phyloP scores from a whole-genome alignment of 768 basidiomycete species.

The Kwoniella europaea region DNA sequence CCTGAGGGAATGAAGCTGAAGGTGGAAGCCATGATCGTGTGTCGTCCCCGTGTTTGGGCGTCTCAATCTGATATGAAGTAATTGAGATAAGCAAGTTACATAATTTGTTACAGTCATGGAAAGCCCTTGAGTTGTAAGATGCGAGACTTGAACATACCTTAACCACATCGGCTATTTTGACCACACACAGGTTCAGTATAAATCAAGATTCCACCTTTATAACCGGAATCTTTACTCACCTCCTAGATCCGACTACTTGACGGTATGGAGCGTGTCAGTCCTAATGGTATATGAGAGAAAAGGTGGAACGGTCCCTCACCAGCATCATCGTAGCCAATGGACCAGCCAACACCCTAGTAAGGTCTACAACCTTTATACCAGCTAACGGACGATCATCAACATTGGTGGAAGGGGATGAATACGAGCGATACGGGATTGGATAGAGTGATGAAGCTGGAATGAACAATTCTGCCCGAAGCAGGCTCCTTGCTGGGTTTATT shows the following conservation, averaged over 20 bases:
- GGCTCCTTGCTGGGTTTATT: no score
- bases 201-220: neutral
- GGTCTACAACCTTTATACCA: slow-evolving; percentile 81
- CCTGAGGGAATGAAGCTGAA: slow-evolving; percentile 53
- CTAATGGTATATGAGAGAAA: no score
- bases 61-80: slow-evolving; percentile 40
- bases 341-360: slow-evolving; percentile 89
- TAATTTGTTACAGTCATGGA: neutral
- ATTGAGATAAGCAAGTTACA: neutral
- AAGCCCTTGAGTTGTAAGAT: neutral
- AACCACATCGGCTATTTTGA: slow-evolving; percentile 74
- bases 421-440: neutral
- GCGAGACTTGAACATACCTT: slow-evolving; percentile 64
- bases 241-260: slow-evolving; percentile 47
- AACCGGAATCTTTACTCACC: slow-evolving; percentile 30
- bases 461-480: no score
- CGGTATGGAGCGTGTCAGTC: neutral
- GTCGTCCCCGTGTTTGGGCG: slow-evolving; percentile 73
- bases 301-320: slow-evolving; percentile 58
- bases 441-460: neutral
- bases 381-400: slow-evolving; percentile 64
- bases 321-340: slow-evolving; percentile 91
- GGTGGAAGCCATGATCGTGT: slow-evolving; percentile 65
- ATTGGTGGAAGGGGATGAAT: neutral
- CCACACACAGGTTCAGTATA: slow-evolving; percentile 3